Evolutionary conservation across 495 filamentous ascomycete species (phyloP), one percentile per base, ranked within the genome.

Genomic region (Usnea hakonensis): DNA sequence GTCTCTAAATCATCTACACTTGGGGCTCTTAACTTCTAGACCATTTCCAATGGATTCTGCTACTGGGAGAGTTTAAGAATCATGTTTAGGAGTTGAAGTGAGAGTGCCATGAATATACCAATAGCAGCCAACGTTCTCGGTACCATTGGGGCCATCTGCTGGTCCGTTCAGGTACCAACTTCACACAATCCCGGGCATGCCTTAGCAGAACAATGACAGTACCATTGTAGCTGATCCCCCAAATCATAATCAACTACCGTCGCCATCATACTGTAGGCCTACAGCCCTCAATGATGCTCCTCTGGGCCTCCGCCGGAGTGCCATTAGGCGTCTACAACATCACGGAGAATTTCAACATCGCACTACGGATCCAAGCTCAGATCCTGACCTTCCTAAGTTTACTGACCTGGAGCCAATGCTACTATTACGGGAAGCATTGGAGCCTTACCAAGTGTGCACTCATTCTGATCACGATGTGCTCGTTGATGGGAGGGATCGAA

Each of bases 261-360:
- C 71, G 84, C 28, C 81, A 86, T 62, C 72, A 83, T 71, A 83
- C 83, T 0, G 75, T 72, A 38, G 83, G 85, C 14, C 70, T 88
- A 0, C 84, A 85, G 57, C 75, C 77, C 0, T 79, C 82, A 6
- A 87, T 88, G 84, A 86, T 87, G 84, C 74, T 87, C 21, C 72
- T 85, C 21, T 88, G 85, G 85, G 85, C 85, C 7, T 77, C 73
- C 41, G 84, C 85, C 2, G 84, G 85, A 0, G 79, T 87, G 8
- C 82, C 85, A 11, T 78, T 88, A 0, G 85, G 85, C 3, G 83
- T 85, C 7, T 87, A 86, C 68, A 87, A 87, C 64, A 83, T 87
- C 52, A 78, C 83, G 5, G 70, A 78, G 59, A 69, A 81, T 16
- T 85, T 85, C 73, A 87, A 86, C 66, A 67, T 86, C 2, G 83